Base-by-base conservation (phyloP, 164 flowering plant species). In the Macadamia tetraphylla region DNA sequence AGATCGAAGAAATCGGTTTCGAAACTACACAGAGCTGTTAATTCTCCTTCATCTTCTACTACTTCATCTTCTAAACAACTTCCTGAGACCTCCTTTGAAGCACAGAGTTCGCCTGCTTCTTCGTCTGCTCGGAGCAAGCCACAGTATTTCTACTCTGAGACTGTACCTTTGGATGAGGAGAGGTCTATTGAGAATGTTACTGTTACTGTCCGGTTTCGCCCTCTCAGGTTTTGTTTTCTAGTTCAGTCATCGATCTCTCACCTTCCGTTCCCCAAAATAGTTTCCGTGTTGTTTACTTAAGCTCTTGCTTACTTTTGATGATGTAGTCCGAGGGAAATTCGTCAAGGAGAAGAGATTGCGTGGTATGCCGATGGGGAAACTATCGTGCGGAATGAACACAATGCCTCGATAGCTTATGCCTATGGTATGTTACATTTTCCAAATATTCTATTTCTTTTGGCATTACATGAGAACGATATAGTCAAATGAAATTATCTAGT, bases 341-440 rank as follows among this genome's bases (percentile, higher is more conserved):
- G 97, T 6, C 96, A 85, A 73, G 98, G 98, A 29, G 98, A 94
- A 76, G 97, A 92, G 77, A 84, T 89, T 63, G 91, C 99, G 0
- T 94, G 98, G 98, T 94, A 91, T 71, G 98, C 99, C 0, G 99
- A 94, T 73, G 99, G 99, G 62, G 99, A 94, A 69, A 90, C 91
- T 9, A 80, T 92, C 71, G 84, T 92, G 58, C 74, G 99, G 65
- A 92, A 77, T 58, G 99, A 94, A 80, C 77, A 88, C 69, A 94
- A 87, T 76, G 90, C 88, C 0, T 77, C 95, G 0, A 81, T 88
- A 51, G 98, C 95, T 0, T 94, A 92, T 76, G 98, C 98, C 9
- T 94, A 92, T 67, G 98, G 98, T 94, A 91, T 70, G 73, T 70
- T 52, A 9, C 40, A 35, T 35, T 35, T 35, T 35, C 40, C 40